Base-by-base conservation (phyloP, 2,329 filamentous ascomycete genomes). In the Grosmannia huntii region DNA sequence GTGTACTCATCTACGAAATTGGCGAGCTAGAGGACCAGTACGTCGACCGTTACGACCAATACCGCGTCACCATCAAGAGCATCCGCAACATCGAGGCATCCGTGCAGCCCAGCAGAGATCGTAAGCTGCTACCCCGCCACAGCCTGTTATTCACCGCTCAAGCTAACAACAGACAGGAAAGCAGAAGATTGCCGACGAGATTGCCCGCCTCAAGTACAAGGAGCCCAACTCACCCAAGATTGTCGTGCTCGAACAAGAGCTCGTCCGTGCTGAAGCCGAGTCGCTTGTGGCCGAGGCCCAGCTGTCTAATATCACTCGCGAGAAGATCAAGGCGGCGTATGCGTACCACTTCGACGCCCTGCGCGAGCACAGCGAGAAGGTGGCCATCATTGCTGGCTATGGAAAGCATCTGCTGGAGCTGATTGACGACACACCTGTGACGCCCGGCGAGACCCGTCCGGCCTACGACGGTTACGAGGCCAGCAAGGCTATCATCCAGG, bases 51-150 rank as follows among this genome's bases (percentile, higher is more conserved):
- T 99, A 99, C 74, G 94, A 99, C 73, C 94, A 99, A 75, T 99
- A 97, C 78, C 90, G 94, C 69, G 88, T 99, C 59, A 99, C 94
- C 57, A 95, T 99, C 76, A 99, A 99, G 86, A 95, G 90, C 72
- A 96, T 99, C 69, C 88, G 94, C 68, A 99, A 99, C 75, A 99
- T 99, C 64, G 94, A 99, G 74, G 91, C 92, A 60, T 97, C 92
- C 25, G 94, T 99, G 55, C 94, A 99, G 75, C 94, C 94, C 59
- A 96, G 91, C 78, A 84, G 94, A 75, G 94, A 99, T 75, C 89
- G 94, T 94, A 77, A 76, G 87, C 73, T 56, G 12, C 60, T 27
- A 38, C 7, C 14, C n/a, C 33, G 4, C 36, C 36, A 7, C 5
- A 12, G 21, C n/a, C 21, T 7, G 2, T n/a, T 7, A 3, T n/a